Percentiles rank a stretch among this genome's conserved stretches.
phyloP scores from a whole-genome alignment of 306 rosid genomes.

The Astragalus glycyphyllos region DNA sequence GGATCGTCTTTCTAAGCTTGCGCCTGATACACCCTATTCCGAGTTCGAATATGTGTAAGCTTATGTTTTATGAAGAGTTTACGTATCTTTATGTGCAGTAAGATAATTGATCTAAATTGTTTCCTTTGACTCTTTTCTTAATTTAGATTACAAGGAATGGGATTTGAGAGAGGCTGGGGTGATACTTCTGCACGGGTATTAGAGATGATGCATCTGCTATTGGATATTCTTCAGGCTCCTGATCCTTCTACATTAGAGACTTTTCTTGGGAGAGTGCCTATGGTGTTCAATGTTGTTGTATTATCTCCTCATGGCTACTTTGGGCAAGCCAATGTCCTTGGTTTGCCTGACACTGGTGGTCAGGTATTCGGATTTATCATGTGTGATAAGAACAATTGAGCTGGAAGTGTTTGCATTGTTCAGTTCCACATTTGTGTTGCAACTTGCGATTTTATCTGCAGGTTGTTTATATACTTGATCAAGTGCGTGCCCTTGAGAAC shows the following conservation, averaged over 20 bases:
- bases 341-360: conserved; percentile 98
- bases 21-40: conserved; percentile 57
- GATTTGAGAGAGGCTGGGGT: conserved; percentile 97
- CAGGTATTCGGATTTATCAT: conserved; percentile 62
- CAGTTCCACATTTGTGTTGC: neutral
- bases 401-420: conserved; percentile 21
- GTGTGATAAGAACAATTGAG: conserved; percentile 7
- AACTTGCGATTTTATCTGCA: conserved; percentile 43
- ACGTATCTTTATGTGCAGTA: conserved; percentile 7
- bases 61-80: conserved; percentile 13
- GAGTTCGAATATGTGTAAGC: conserved; percentile 86
- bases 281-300: conserved; percentile 92
- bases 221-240: conserved; percentile 91
- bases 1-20: conserved; percentile 71
- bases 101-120: conserved; percentile 9
- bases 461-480: conserved; percentile 96
- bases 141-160: conserved; percentile 85
- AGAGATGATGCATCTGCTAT: conserved; percentile 81
- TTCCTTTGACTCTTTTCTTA: conserved; percentile 19
- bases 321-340: conserved; percentile 95
- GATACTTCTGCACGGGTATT: conserved; percentile 71
- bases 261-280: conserved; percentile 89
- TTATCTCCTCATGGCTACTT: conserved; percentile 94
- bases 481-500: conserved; percentile 95
- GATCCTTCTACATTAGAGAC: conserved; percentile 89